A percentile compares a stretch with the other conserved stretches of the same genome.
phyloP scores from a whole-genome alignment of 2,329 filamentous ascomycete genomes.

The Curvularia hawaiiensis region DNA sequence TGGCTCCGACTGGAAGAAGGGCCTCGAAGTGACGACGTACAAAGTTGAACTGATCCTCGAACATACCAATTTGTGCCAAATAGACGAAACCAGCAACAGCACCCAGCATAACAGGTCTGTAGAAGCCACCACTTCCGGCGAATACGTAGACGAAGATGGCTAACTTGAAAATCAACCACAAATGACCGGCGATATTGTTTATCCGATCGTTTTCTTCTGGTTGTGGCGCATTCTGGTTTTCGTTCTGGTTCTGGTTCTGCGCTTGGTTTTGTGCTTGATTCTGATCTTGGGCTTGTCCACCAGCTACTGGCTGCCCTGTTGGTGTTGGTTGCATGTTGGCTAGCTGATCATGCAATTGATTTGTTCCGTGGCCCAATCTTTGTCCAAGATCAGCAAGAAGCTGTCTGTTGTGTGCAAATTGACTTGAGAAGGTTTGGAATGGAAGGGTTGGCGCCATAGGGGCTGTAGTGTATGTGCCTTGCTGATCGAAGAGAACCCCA shows the following conservation, averaged over 20 bases:
- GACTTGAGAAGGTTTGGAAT: conserved; percentile 40
- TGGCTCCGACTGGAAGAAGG: conserved; percentile 39
- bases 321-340: conserved; percentile 26
- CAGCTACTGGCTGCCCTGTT: conserved; percentile 20
- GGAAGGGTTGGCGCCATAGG: conserved; percentile 35
- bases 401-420: conserved; percentile 42
- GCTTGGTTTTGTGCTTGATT: conserved; percentile 20
- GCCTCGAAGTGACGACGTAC: conserved; percentile 53
- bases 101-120: conserved; percentile 48
- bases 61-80: conserved; percentile 49
- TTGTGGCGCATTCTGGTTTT: conserved; percentile 16
- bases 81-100: conserved; percentile 50
- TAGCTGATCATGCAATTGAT: conserved; percentile 25
- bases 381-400: conserved; percentile 39
- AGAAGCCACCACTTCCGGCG: conserved; percentile 51
- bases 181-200: conserved; percentile 42
- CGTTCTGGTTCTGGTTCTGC: conserved; percentile 14
- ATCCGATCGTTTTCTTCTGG: conserved; percentile 34
- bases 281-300: conserved; percentile 20
- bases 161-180: conserved; percentile 64
- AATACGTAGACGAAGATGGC: conserved; percentile 65
- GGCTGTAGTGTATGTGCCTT: conserved; percentile 42
- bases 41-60: conserved; percentile 47
- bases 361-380: conserved; percentile 32
- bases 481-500: conserved; percentile 44